These are phyloP conservation scores for Colletotrichum camelliae DNA, from an alignment of 2,329 filamentous ascomycete genomes.

Conservation along the genomic window DNA sequence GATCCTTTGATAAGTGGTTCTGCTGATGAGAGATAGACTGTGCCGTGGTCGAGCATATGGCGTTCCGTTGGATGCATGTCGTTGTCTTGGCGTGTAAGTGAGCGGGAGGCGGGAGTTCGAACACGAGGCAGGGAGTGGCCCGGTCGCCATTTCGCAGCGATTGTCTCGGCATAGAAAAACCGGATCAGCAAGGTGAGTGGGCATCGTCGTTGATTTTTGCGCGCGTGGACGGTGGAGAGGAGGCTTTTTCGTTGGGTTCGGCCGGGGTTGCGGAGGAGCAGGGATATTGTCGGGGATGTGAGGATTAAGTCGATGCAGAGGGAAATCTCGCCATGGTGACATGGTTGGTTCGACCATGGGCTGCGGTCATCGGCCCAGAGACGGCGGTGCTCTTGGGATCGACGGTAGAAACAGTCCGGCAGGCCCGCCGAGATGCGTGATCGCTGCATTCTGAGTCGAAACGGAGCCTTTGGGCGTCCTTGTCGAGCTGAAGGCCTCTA, in stretches of 20 bases:
- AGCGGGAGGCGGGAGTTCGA: neutral
- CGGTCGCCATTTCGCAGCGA: neutral
- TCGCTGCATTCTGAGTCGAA: neutral
- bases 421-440: neutral
- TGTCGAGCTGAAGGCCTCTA: neutral
- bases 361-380: neutral
- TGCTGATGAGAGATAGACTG: neutral
- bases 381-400: neutral
- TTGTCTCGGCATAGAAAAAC: conserved; percentile 5
- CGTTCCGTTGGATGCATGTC: neutral
- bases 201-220: neutral
- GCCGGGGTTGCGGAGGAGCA: neutral
- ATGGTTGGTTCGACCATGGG: neutral
- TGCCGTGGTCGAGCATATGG: neutral
- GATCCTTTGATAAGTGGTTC: neutral
- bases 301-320: neutral
- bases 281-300: neutral
- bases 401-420: neutral
- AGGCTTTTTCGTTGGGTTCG: neutral
- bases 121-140: neutral
- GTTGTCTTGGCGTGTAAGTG: neutral
- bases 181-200: neutral
- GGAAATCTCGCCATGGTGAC: neutral
- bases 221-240: neutral
- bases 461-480: neutral